Conservation (phyloP, 768 basidiomycete genomes). For the Pisolithus tinctorius region DNA sequence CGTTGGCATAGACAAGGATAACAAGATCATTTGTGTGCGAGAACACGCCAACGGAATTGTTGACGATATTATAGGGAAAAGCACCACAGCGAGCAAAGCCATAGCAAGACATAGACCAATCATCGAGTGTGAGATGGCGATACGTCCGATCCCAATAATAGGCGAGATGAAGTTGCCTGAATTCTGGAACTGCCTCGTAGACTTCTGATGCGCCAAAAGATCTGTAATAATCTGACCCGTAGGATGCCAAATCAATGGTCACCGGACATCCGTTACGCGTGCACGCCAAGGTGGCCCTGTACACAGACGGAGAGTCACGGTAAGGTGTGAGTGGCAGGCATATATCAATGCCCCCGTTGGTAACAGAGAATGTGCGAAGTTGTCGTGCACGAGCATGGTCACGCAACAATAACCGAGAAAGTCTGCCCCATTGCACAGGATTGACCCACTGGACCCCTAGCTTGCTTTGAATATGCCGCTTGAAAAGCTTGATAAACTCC, state of each 20-base stretch:
- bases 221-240: not conserved
- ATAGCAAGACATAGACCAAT: not conserved
- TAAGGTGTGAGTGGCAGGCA: not conserved
- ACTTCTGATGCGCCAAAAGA: not conserved
- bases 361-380: not conserved
- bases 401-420: not conserved
- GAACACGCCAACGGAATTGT: not conserved
- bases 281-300: not conserved
- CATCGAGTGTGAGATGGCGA: not conserved
- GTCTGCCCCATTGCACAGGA: not conserved
- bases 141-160: not conserved
- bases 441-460: no score
- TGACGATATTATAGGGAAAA: not conserved
- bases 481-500: not conserved
- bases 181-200: not conserved
- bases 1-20: not conserved
- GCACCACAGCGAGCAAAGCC: not conserved
- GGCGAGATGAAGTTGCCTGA: not conserved
- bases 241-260: not conserved
- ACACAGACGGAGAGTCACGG: not conserved
- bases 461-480: not conserved
- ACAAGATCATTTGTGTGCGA: not conserved
- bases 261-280: not conserved
- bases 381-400: not conserved
- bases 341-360: not conserved